Evolutionary conservation across 1,139 yeast genomes (phyloP).

Genomic region (Saccharomyces hybrid): DNA sequence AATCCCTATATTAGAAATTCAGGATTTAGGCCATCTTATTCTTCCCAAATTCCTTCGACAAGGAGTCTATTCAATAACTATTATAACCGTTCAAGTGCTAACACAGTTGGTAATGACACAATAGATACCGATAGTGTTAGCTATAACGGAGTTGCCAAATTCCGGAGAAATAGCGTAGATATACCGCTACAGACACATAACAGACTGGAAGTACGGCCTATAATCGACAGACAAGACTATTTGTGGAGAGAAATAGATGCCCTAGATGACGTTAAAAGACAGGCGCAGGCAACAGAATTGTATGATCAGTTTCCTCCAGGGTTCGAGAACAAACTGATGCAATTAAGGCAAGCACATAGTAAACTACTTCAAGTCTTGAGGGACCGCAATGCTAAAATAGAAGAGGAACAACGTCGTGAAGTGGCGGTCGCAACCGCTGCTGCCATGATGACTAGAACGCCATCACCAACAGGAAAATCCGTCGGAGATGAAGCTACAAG

Average conservation of each 20-base stretch:
- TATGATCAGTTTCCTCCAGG: conserved; percentile 43
- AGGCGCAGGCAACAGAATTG: conserved; percentile 53
- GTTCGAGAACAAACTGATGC: conserved; percentile 50
- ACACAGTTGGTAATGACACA: not conserved
- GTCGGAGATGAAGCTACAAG: conserved; percentile 2
- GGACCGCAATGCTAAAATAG: conserved; percentile 15
- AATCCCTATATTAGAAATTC: not conserved
- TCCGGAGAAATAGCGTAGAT: not conserved
- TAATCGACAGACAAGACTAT: conserved; percentile 58
- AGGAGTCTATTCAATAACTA: not conserved
- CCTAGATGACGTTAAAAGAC: conserved; percentile 61
- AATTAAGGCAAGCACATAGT: conserved; percentile 53
- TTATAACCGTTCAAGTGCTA: not conserved
- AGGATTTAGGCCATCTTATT: not conserved
- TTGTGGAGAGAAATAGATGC: conserved; percentile 81
- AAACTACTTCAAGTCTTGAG: conserved; percentile 51
- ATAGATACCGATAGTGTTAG: not conserved
- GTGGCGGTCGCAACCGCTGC: conserved; percentile 10
- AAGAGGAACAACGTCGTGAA: conserved; percentile 13
- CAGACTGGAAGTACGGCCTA: conserved; percentile 42
- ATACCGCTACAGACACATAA: not conserved
- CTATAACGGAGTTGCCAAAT: not conserved
- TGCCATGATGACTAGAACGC: conserved; percentile 4
- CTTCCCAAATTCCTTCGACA: not conserved
- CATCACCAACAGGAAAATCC: conserved; percentile 1